phyloP scores from a whole-genome alignment of 169 alveolate genomes.

The Plasmodium blacklocki region DNA sequence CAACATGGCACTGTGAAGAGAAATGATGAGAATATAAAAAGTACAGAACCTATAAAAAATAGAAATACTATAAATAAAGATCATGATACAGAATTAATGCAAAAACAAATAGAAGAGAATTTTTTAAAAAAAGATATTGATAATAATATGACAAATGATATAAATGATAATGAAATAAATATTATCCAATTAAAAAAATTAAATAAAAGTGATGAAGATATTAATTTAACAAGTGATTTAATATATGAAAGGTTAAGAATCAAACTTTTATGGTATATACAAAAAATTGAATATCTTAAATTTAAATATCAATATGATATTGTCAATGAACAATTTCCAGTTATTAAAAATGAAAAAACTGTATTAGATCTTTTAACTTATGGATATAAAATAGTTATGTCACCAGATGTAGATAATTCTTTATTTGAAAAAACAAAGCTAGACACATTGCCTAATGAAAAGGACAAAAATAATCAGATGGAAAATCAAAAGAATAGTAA shows the following conservation, averaged over 20 bases:
- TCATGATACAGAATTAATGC: too few relatives aligned
- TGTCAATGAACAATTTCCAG: constrained; percentile 43
- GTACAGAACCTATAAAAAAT: background rate
- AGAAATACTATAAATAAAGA: background rate
- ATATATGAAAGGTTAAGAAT: constrained; percentile 53
- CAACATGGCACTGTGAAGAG: background rate
- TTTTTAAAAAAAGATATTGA: background rate
- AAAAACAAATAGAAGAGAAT: background rate
- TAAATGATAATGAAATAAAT: constrained; percentile 10
- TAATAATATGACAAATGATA: background rate
- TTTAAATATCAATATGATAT: constrained; percentile 59
- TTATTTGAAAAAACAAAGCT: constrained; percentile 13
- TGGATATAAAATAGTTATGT: constrained; percentile 46
- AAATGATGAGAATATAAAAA: background rate
- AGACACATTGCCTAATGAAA: too few relatives aligned
- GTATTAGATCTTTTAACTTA: constrained; percentile 42
- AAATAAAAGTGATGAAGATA: constrained; percentile 19
- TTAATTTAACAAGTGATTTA: constrained; percentile 36
- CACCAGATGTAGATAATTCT: constrained; percentile 65
- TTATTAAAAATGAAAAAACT: constrained; percentile 52
- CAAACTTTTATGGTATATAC: constrained; percentile 24
- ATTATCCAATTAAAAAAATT: constrained; percentile 15
- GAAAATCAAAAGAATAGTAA: background rate
- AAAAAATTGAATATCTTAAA: constrained; percentile 46
- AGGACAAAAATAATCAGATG: background rate